Percentiles rank a stretch among this genome's conserved stretches.
These are phyloP conservation scores for Crepidotus sp. DNA, from an alignment of 1,284 basidiomycete genomes.

Conservation along the genomic window DNA sequence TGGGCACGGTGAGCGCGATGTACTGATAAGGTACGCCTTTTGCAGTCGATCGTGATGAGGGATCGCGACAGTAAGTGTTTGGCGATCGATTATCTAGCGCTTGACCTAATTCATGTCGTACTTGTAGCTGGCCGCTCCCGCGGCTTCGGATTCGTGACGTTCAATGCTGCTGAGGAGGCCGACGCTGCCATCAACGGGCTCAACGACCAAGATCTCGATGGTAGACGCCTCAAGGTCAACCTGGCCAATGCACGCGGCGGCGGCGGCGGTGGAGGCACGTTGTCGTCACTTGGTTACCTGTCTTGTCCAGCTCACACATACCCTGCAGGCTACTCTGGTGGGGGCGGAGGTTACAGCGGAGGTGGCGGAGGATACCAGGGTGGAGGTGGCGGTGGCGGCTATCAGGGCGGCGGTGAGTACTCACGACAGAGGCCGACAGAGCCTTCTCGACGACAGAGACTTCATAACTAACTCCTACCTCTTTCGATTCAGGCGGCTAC, in stretches of 20 bases:
- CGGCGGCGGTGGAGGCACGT: conserved; percentile 43
- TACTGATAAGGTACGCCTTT: conserved; percentile 1
- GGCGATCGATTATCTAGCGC: neutral
- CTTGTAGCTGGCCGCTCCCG: conserved; percentile 74
- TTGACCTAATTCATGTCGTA: neutral
- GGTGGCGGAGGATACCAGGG: conserved; percentile 20
- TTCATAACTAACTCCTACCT: too few relatives aligned
- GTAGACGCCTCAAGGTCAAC: conserved; percentile 62
- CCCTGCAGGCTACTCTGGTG: conserved; percentile 21
- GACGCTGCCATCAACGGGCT: conserved; percentile 69
- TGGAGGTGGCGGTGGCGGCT: conserved; percentile 21
- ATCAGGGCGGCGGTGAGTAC: too few relatives aligned
- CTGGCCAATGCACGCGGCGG: conserved; percentile 77
- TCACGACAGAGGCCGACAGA: too few relatives aligned
- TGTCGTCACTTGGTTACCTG: too few relatives aligned
- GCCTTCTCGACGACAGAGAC: too few relatives aligned
- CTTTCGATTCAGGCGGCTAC: too few relatives aligned
- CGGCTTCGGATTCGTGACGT: conserved; percentile 94
- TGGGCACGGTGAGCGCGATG: neutral
- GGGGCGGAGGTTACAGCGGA: conserved; percentile 25
- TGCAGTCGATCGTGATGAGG: conserved; percentile 93
- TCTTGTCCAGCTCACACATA: conserved; percentile 14
- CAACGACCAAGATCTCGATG: conserved; percentile 92
- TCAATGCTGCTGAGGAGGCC: conserved; percentile 55
- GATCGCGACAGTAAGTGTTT: conserved; percentile 70